Evolutionary conservation across 2,329 filamentous ascomycete species (phyloP).

Genomic region (Aspergillus fructus): DNA sequence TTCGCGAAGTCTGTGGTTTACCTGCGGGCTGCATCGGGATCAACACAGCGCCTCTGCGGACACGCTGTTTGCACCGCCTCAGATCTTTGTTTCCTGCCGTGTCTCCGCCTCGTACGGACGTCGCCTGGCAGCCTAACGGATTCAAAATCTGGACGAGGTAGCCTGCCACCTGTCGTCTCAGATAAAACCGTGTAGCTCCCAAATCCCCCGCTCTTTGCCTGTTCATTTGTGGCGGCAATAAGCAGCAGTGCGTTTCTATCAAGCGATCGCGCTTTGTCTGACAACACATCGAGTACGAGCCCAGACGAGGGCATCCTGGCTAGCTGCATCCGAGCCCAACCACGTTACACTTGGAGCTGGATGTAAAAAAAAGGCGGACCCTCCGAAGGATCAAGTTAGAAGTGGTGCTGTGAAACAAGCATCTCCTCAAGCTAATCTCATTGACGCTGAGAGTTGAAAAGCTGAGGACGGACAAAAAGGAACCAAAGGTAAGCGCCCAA

Average conservation of each 20-base stretch:
- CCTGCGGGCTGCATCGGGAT: constrained; percentile 17
- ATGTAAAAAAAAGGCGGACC: constrained; percentile 31
- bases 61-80: constrained; percentile 32
- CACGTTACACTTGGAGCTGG: constrained; percentile 38
- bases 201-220: constrained; percentile 7
- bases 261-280: constrained; percentile 30
- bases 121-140: constrained; percentile 25
- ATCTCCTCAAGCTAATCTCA: constrained; percentile 16
- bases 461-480: constrained; percentile 16
- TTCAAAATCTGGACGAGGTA: constrained; percentile 21
- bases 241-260: constrained; percentile 28
- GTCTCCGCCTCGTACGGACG: constrained; percentile 20
- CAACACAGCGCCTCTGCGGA: constrained; percentile 14
- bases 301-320: constrained; percentile 35
- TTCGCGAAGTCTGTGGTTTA: constrained; percentile 17
- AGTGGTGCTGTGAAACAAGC: constrained; percentile 25
- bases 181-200: constrained; percentile 24
- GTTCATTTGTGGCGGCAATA: constrained; percentile 27
- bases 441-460: constrained; percentile 18
- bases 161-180: constrained; percentile 22
- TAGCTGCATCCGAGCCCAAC: constrained; percentile 48
- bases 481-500: constrained; percentile 34
- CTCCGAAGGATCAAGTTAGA: constrained; percentile 24
- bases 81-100: constrained; percentile 18
- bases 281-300: constrained; percentile 45